Conservation (phyloP, 495 filamentous ascomycete genomes). For the Tirmania nivea region DNA sequence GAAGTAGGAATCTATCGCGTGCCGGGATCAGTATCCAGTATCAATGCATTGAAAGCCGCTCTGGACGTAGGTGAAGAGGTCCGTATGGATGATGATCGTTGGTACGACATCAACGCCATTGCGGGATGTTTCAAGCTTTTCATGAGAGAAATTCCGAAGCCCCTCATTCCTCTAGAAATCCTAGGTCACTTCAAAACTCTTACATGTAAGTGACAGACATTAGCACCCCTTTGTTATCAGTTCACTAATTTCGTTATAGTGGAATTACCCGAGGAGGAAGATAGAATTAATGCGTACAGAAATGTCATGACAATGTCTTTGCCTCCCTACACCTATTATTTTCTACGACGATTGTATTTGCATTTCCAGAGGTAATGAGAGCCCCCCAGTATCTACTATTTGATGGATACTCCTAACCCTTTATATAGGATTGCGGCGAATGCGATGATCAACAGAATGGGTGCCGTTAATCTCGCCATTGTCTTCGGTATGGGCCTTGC, state of each 20-base stretch:
- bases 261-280: conserved; percentile 17
- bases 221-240: not conserved
- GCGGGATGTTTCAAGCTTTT: conserved; percentile 20
- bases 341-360: conserved; percentile 19
- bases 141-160: conserved; percentile 20
- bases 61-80: conserved; percentile 20
- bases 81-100: conserved; percentile 20
- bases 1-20: conserved; percentile 21
- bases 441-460: conserved; percentile 18
- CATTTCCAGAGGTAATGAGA: conserved; percentile 15
- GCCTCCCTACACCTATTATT: conserved; percentile 16
- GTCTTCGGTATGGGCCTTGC: conserved; percentile 22
- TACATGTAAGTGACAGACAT: conserved; percentile 7
- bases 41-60: conserved; percentile 17
- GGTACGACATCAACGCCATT: conserved; percentile 22
- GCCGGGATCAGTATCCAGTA: conserved; percentile 19
- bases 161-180: conserved; percentile 11
- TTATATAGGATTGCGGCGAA: conserved; percentile 16
- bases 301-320: conserved; percentile 15
- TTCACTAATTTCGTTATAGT: conserved; percentile 7
- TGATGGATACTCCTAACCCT: not conserved
- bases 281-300: conserved; percentile 13
- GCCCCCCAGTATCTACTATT: not conserved
- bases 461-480: conserved; percentile 20
- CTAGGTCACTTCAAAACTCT: conserved; percentile 15